Evolutionary conservation across 2,329 filamentous ascomycete genomes (phyloP), one percentile per base, ranked within the genome.

Genomic region (Akanthomyces muscarius): DNA sequence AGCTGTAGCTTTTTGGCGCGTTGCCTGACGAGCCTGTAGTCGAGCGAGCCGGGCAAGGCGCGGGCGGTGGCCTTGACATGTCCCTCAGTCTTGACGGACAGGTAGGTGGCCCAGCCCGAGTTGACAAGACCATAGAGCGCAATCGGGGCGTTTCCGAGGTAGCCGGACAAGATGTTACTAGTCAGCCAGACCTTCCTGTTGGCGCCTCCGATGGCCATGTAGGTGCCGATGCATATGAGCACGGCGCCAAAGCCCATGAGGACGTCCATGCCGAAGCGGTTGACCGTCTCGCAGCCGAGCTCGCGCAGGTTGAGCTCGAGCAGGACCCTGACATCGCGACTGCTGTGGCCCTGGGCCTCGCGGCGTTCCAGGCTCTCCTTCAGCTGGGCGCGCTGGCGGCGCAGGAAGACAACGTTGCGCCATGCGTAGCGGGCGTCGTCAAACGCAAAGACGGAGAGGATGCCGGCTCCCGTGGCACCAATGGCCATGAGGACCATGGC

Each of bases 151-250:
- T 86, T 85, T 2, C 83, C 83, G 21, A 86, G 73, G 64, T 84
- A 85, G 1, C 83, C 83, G 0, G 83, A 84, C 0, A 85, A 69
- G 2, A 84, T 69, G 61, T 86, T 86, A 67, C 79, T 83, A 0
- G 79, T 77, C 0, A 71, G 4, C 62, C 71, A 85, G 0, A 84
- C 74, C 0, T 42, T 64, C 0, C 36, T 70, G 55, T 83, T 74
- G 0, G 74, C 77, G 1, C 83, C 83, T 1, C 73, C 80, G 18
- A 85, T 83, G 11, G 83, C 83, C 77, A 85, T 76, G 63, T 79
- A 75, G 0, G 83, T 84, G 10, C 83, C 83, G 0, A 76, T 67
- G 6, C 78, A 79, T 18, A 86, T 82, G 3, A 84, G 66, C 1
- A 84, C 62, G 0, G 81, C 78, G 0, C 80, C 81, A 18, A 77